Base-by-base conservation (phyloP, 192 early-diverging fungal species). In the Gryganskiella cystojenkinii region DNA sequence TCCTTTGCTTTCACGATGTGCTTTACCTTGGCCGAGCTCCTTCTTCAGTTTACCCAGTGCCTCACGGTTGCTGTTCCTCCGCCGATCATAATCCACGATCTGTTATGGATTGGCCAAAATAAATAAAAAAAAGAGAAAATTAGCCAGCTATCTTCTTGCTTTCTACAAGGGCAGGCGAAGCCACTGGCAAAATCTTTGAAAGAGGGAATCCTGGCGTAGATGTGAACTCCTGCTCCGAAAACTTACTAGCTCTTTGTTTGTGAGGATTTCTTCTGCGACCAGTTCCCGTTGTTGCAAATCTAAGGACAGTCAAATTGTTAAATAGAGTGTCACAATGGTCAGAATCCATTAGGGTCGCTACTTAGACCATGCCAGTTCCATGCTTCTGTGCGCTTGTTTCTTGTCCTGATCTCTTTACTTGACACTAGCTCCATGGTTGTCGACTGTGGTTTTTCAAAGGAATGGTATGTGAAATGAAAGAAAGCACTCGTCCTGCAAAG, bases 71-170 rank as follows among this genome's bases (percentile, higher is more conserved):
- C 70, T 74, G 55, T 88, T 86, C 46, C 84, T 61, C 58, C 83
- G 84, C 52, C 84, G 46, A 64, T 90, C 88, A 65, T 83, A 88
- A 61, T 90, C 88, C 13, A 88, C 59, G 13, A 87, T 57, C 88
- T 89, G 73, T 67, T 14, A 28, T 33, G 9, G 17, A 35, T 3
- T 10, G 5, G 22, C 1, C 8, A 20, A 51, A 44, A 27, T 22
- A 43, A 44, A 49, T 34, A 42, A n/a, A 31, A 40, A 5, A 53
- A 64, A 63, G 27, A 53, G 3, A 43, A 14, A 8, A 28, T 31
- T 53, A 35, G 63, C 20, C 3, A 33, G 24, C 4, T 20, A 19
- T 35, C 9, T 70, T 20, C 13, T 20, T 67, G 7, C 1, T 24
- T 11, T 42, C 37, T 7, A 40, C 9, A n/a, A n/a, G n/a, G n/a